Conservation (phyloP, 257 asterid species). For the Paraleonurus japonicus region DNA sequence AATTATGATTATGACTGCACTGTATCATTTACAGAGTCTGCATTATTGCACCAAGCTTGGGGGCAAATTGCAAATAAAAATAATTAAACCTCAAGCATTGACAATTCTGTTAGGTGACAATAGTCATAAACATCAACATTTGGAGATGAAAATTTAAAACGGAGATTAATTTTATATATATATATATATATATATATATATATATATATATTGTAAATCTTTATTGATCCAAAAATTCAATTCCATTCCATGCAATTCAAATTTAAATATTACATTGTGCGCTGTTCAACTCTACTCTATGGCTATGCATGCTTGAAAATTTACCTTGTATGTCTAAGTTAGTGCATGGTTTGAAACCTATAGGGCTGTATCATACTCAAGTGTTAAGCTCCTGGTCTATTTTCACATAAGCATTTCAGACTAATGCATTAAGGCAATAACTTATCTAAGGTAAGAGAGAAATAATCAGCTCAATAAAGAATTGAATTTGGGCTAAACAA, state of each 20-base stretch:
- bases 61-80: slow-evolving; percentile 11
- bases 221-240: not conserved
- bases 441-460: not conserved
- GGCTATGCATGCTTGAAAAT: not conserved
- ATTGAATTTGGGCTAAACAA: slow-evolving; percentile 9
- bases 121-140: not conserved
- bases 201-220: not conserved
- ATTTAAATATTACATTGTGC: not conserved
- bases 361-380: not conserved
- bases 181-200: not conserved
- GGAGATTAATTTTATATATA: not conserved
- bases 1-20: not conserved
- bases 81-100: not conserved
- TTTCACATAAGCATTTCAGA: slow-evolving; percentile 2
- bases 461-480: not conserved
- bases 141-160: not conserved
- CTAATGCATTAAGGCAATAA: not conserved
- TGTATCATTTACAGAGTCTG: not conserved
- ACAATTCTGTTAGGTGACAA: not conserved
- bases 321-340: not conserved
- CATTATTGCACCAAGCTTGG: not conserved
- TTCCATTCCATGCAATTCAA: not conserved
- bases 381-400: not conserved
- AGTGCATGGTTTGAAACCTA: not conserved
- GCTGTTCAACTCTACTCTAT: not conserved